Percentiles rank a stretch among this genome's conserved stretches.
phyloP scores from a whole-genome alignment of 2,329 filamentous ascomycete species.

The Clarireedia paspali region DNA sequence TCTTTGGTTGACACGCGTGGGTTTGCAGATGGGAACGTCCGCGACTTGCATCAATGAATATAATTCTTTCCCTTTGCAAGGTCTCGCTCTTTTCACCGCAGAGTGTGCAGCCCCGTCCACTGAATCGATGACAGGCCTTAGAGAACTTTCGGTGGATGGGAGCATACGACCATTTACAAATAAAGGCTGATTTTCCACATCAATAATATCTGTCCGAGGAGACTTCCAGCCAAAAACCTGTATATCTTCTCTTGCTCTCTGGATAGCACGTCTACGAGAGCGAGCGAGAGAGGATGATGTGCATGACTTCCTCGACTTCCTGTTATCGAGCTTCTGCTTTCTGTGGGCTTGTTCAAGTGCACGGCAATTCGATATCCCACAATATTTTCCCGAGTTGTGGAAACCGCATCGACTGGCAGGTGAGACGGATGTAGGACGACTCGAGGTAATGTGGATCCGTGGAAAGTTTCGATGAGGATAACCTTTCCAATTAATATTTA shows the following conservation, averaged over 20 bases:
- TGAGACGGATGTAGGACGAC: conserved; percentile 2
- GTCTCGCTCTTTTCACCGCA: conserved; percentile 6
- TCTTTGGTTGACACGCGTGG: not conserved
- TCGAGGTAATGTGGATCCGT: conserved; percentile 19
- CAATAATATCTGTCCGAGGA: not conserved
- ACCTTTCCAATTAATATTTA: conserved; percentile 26
- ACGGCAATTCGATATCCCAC: conserved; percentile 9
- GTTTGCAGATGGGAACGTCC: conserved; percentile 15
- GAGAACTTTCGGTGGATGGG: not conserved
- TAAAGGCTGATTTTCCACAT: not conserved
- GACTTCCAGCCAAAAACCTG: conserved; percentile 20
- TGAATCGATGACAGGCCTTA: conserved; percentile 3
- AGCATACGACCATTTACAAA: not conserved
- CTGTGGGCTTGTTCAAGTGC: conserved; percentile 13
- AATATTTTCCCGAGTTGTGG: conserved; percentile 10
- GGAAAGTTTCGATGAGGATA: conserved; percentile 24
- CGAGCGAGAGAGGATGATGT: conserved; percentile 6
- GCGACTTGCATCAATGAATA: conserved; percentile 21
- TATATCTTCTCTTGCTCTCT: conserved; percentile 17
- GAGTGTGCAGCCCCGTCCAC: conserved; percentile 18
- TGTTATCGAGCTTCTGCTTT: conserved; percentile 12
- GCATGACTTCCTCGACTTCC: conserved; percentile 10
- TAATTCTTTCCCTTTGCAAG: not conserved
- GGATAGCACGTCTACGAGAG: conserved; percentile 14
- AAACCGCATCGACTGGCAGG: not conserved